Evolutionary conservation across 768 basidiomycete genomes (phyloP), one percentile per base, ranked within the genome.

Genomic region (Leucocoprinus leucothites): DNA sequence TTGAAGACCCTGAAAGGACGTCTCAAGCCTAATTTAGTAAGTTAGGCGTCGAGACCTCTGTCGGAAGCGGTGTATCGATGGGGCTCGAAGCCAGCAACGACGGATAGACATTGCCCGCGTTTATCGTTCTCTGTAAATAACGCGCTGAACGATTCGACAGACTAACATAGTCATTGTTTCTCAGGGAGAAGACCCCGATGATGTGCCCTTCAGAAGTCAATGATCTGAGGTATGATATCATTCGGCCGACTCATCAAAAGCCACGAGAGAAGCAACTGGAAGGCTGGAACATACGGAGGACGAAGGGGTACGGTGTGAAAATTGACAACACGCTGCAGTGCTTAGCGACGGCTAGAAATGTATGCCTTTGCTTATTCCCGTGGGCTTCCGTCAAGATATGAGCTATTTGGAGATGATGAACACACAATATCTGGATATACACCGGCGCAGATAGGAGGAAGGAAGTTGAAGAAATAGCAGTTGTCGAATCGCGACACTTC

Each of bases 291-390:
- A 16, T 38, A 21, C 35, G 16, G 47, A n/a, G 19, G 9, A 7
- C 11, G 36, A n/a, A 41, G n/a, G 18, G 18, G 5, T 6, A 41
- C 5, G 40, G 16, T 16, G 40, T 5, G 18, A 6, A 8, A 41
- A 16, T 41, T 14, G 35, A 35, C 8, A 34, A 48, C 7, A 34
- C 18, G 31, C 14, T 46, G 24, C 40, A 21, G 2, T n/a, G 16
- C 26, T 48, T 48, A 26, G 47, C 31, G 18, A 31, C 35, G 48
- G 48, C 21, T 38, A 24, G 18, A 50, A n/a, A 16, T 35, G 22
- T 13, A 5, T 50, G 34, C 24, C 21, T 19, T 16, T 50, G 48
- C 36, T 50, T 50, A 50, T 38, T 50, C 35, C 48, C 48, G 48
- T 50, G n/a, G 48, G 48, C 48, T 38, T 40, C 18, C 31, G 13